phyloP scores from a whole-genome alignment of 2,329 filamentous ascomycete genomes.

The Talaromyces islandicus region DNA sequence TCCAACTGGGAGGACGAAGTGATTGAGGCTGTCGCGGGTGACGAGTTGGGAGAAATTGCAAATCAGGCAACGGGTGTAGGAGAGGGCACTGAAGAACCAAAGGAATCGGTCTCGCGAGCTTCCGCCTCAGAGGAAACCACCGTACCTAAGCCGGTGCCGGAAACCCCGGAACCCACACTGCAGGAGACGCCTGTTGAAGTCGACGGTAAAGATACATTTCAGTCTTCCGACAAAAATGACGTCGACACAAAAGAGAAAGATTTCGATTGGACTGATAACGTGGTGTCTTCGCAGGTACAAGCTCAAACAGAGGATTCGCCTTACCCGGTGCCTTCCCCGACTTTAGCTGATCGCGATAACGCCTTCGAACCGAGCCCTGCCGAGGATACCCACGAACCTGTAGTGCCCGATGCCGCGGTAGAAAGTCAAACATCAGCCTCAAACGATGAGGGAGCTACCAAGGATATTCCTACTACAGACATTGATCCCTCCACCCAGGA shows the following conservation, averaged over 20 bases:
- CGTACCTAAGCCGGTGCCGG: constrained; percentile 14
- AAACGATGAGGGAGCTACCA: not conserved
- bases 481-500: not conserved
- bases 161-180: constrained; percentile 22
- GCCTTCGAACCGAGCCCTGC: constrained; percentile 12
- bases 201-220: constrained; percentile 40
- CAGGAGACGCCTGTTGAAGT: constrained; percentile 28
- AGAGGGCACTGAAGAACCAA: not conserved
- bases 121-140: constrained; percentile 13
- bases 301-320: constrained; percentile 27
- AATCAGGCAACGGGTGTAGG: not conserved
- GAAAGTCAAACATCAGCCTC: not conserved
- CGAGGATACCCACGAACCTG: constrained; percentile 13
- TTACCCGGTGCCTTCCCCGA: constrained; percentile 26
- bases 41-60: constrained; percentile 10
- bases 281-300: constrained; percentile 40
- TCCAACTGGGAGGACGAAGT: constrained; percentile 20
- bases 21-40: constrained; percentile 10
- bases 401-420: not conserved
- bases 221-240: constrained; percentile 35
- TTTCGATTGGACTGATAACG: constrained; percentile 40
- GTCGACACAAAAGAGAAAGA: constrained; percentile 30
- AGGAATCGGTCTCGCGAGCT: constrained; percentile 14
- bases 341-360: constrained; percentile 21
- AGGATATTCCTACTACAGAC: not conserved